These are phyloP conservation scores for Colletotrichum zoysiae DNA, from an alignment of 2,329 filamentous ascomycete species.

Conservation along the genomic window DNA sequence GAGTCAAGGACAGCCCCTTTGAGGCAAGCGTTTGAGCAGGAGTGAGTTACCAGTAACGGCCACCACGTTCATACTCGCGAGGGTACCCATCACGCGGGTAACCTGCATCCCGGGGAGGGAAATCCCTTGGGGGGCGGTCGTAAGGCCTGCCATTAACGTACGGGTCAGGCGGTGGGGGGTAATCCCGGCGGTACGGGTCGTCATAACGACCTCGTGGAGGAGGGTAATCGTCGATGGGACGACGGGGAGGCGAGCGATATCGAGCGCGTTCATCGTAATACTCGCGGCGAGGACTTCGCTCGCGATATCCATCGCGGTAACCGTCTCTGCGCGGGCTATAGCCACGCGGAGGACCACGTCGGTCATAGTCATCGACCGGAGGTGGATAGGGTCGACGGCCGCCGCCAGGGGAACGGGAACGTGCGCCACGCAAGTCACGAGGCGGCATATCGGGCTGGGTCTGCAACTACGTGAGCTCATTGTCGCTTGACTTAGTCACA, in stretches of 20 bases:
- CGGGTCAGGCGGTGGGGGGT: conserved; percentile 74
- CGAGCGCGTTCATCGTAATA: conserved; percentile 89
- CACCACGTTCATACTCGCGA: conserved; percentile 64
- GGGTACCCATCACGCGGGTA: conserved; percentile 61
- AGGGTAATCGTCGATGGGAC: conserved; percentile 82
- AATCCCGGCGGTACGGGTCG: conserved; percentile 80
- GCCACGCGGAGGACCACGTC: conserved; percentile 82
- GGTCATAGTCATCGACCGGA: conserved; percentile 83
- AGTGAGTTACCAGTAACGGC: conserved; percentile 63
- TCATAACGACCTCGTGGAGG: conserved; percentile 77
- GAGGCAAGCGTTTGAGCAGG: conserved; percentile 35
- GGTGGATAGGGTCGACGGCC: conserved; percentile 76
- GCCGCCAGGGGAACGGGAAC: conserved; percentile 79
- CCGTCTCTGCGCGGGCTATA: conserved; percentile 83
- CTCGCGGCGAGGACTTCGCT: conserved; percentile 85
- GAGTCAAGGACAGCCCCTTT: conserved; percentile 42
- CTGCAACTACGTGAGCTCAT: conserved; percentile 56
- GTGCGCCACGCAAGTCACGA: conserved; percentile 74
- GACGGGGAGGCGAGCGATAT: conserved; percentile 84
- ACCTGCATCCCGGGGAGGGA: conserved; percentile 63
- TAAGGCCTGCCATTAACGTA: conserved; percentile 70
- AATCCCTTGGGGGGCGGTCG: conserved; percentile 64
- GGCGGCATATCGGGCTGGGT: conserved; percentile 82
- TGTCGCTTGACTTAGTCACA: neutral
- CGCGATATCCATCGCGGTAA: conserved; percentile 82